Evolutionary conservation across 1,284 basidiomycete genomes (phyloP), one percentile per base, ranked within the genome.

Genomic region (Puccinia coronata): DNA sequence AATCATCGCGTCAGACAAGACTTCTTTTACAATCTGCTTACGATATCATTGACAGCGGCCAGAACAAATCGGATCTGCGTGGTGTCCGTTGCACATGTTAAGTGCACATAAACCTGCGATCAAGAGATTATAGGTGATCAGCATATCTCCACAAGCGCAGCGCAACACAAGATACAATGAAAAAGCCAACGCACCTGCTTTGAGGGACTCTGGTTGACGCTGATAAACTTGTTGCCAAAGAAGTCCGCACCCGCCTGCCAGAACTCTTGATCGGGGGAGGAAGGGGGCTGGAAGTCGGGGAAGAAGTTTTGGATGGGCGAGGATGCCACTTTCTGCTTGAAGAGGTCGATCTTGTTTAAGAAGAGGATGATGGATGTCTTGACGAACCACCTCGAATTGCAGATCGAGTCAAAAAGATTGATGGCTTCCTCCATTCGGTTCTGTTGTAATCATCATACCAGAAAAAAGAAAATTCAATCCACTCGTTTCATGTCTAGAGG

Each of bases 41-140:
- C 87, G 70, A 88, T 88, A 80, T 88, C 88, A 85, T 89, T 89
- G 82, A 89, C 88, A 0, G 89, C 89, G 6, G 86, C 87, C 63
- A 90, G 86, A 75, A 90, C 89, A 80, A 90, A 89, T 51, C 87
- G 86, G 84, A 90, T 87, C 82, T 88, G 88, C 55, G 86, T 86
- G 0, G 89, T 89, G 83, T 89, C 88, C 4, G 88, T 88, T 34
- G 88, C 88, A 81, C 88, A 88, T 63, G 88, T 89, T 82, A 86
- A 87, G 82, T 87, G 87, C 83, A 86, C 81, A n/a, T 71, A 49
- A 34, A 69, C 82, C 25, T 55, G n/a, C n/a, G n/a, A n/a, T n/a
- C n/a, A n/a, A n/a, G n/a, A n/a, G n/a, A n/a, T 25, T 14, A 49
- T 23, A 23, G 51, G 23, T 1, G n/a, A 61, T 18, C n/a, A 6